Evolutionary conservation across 2,329 filamentous ascomycete species (phyloP).

Genomic region (Ophiocordyceps robertsii): DNA sequence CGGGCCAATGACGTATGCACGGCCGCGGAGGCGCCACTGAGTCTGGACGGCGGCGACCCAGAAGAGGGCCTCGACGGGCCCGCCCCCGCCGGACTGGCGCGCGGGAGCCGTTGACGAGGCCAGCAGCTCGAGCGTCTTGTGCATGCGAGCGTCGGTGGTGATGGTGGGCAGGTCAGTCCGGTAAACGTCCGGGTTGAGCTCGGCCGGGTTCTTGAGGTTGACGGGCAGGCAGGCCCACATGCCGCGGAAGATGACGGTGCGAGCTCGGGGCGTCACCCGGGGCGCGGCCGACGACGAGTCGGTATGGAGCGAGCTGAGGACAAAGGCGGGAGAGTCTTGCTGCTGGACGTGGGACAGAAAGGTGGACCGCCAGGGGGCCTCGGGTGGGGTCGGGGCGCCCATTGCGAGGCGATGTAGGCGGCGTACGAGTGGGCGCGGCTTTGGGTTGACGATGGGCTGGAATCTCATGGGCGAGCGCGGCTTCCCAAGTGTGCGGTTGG

Average conservation of each 20-base stretch:
- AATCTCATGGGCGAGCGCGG: background rate
- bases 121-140: constrained; percentile 64
- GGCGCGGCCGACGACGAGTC: constrained; percentile 5
- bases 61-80: constrained; percentile 68
- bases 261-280: constrained; percentile 39
- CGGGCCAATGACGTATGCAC: constrained; percentile 59
- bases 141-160: constrained; percentile 81
- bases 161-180: constrained; percentile 70
- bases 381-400: constrained; percentile 9
- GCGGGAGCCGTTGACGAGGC: constrained; percentile 27
- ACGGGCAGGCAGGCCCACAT: constrained; percentile 64
- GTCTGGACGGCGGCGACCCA: constrained; percentile 59
- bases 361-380: constrained; percentile 38
- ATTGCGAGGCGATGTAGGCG: constrained; percentile 6
- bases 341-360: constrained; percentile 37
- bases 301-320: constrained; percentile 34
- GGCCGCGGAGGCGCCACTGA: constrained; percentile 78
- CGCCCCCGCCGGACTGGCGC: constrained; percentile 43
- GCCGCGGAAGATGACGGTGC: constrained; percentile 75
- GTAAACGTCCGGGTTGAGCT: constrained; percentile 54
- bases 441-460: constrained; percentile 5
- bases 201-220: constrained; percentile 60
- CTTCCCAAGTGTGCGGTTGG: too few relatives aligned
- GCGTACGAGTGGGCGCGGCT: constrained; percentile 7
- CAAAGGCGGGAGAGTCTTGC: constrained; percentile 35